These are phyloP conservation scores for Gautieria morchelliformis DNA, from an alignment of 768 basidiomycete genomes.

Conservation along the genomic window DNA sequence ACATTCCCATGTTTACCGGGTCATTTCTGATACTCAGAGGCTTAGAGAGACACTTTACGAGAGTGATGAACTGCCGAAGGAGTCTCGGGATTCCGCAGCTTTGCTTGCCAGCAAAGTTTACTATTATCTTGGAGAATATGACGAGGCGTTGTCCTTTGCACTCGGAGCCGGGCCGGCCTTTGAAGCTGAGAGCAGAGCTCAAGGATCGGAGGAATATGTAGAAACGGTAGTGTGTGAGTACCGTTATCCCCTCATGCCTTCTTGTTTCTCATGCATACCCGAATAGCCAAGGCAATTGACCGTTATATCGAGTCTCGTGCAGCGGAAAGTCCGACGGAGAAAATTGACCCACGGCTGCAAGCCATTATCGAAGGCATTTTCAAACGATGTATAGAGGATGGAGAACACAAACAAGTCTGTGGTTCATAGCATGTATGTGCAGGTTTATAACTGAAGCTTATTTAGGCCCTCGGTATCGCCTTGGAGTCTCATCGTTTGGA, in stretches of 20 bases:
- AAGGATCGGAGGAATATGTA: constrained; percentile 75
- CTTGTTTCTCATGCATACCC: neutral
- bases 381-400: constrained; percentile 72
- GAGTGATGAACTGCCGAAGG: constrained; percentile 59
- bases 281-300: constrained; percentile 89
- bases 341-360: constrained; percentile 73
- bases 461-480: constrained; percentile 88
- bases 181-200: constrained; percentile 54
- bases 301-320: constrained; percentile 69
- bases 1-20: neutral
- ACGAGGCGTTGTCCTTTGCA: constrained; percentile 92
- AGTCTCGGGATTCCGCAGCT: constrained; percentile 75
- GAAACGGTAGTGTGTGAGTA: constrained; percentile 90
- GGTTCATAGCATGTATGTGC: neutral
- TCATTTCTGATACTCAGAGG: neutral
- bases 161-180: constrained; percentile 85
- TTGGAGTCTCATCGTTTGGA: constrained; percentile 87
- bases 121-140: constrained; percentile 91
- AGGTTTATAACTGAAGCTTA: neutral
- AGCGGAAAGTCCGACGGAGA: constrained; percentile 33
- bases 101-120: constrained; percentile 97
- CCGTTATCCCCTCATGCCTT: neutral
- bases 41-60: constrained; percentile 86
- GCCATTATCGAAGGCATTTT: constrained; percentile 87
- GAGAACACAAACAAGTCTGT: constrained; percentile 82